Base-by-base conservation (phyloP, 768 basidiomycete genomes). In the Agrocybe praecox region DNA sequence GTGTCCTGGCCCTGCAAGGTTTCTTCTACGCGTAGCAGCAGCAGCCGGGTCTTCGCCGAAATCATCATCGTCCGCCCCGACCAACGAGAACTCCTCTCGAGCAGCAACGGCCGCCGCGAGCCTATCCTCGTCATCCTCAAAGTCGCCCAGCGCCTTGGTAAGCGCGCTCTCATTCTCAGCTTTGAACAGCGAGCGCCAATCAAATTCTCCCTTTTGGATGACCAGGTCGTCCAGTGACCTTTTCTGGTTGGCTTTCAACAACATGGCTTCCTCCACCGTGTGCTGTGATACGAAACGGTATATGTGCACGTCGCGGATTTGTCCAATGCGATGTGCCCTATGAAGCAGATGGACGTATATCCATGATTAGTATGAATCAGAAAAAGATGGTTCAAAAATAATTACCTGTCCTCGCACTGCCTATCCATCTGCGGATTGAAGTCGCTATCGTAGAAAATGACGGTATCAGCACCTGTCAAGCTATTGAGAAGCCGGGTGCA, bases 351-450 rank as follows among this genome's bases (percentile, higher is more conserved):
- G 19, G 44, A 2, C 22, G 29, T 29, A 29, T 29, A 29, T 9
- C 26, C 26, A 29, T 29, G 9, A 29, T 17, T 40, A n/a, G 36
- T n/a, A n/a, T n/a, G 12, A 40, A 40, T 15, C 12, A 40, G 26
- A 2, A 44, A 32, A 42, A 11, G 43, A 24, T 34, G 18, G 32
- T 18, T 15, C 36, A 18, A 36, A 9, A 15, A n/a, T n/a, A 64
- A 82, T 59, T 67, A 88, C 88, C 90, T 81, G 72, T 98, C 96
- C 72, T 96, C 93, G 64, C 97, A 98, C 68, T 99, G 96, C 45
- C 90, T 80, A 70, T 99, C 96, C 92, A 96, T 97, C 69, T 97
- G 96, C 0, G 96, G 96, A 65, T 94, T 94, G 78, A 96, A 97
- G 70, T 97, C 95, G 58, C 92, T 93, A 67, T 98, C 96, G 67